Base-by-base conservation (phyloP, 306 rosid species). In the Vachellia pachyceras region DNA sequence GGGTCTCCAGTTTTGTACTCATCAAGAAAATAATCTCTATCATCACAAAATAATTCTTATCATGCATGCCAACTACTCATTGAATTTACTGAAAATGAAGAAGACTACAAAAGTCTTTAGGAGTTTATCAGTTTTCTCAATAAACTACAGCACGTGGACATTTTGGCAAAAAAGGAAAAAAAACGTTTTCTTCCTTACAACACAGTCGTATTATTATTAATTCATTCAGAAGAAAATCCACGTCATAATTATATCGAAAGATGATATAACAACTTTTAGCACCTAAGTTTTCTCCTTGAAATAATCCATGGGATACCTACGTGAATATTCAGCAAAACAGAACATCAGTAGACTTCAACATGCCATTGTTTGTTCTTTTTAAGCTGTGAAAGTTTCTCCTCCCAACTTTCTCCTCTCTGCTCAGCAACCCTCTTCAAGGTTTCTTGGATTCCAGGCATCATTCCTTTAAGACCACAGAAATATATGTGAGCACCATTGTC, bases 331-430 rank as follows among this genome's bases (percentile, higher is more conserved):
- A 46, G 79, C 50, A 73, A 45, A 69, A 17, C 52, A 77, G 7
- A 29, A 63, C 45, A 82, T 95, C 89, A 95, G 76, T 95, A 95
- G 36, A 95, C 99, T 82, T 95, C 99, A 63, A 95, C 99, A 77
- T 95, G 99, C 99, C 99, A 95, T 67, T 95, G 99, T 81, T 93
- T 95, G 92, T 90, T 95, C 94, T 93, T 95, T 85, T 95, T 93
- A 46, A 95, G 98, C 10, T 83, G 90, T 14, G 99, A 87, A 64
- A 91, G 99, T 85, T 95, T 95, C 82, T 87, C 91, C 69, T 90
- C 99, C 99, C 99, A 95, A 29, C 44, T 90, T 83, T 95, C 99
- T 42, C 98, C 98, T 84, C 99, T 85, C 82, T 85, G 82, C 77
- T 88, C 97, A 7, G 97, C 98, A 42, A 95, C 99, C 85, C 80